Base-by-base conservation (phyloP, 2,329 filamentous ascomycete species). In the Aspergillus arachidicola region DNA sequence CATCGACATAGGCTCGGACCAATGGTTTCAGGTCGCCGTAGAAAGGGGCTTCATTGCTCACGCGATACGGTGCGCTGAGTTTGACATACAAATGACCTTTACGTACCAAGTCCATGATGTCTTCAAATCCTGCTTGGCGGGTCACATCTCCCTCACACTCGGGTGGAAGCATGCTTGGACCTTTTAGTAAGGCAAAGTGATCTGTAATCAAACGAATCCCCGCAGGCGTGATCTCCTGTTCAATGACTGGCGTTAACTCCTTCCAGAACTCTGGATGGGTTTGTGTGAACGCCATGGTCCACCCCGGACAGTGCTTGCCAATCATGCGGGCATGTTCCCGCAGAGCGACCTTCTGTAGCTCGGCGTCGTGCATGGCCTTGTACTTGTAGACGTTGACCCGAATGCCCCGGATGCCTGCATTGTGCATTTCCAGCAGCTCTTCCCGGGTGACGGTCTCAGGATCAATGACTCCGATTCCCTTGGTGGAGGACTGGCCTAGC, bases 131-230 rank as follows among this genome's bases (percentile, higher is more conserved):
- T 3, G 71, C 70, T 51, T 79, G 77, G 2, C 59, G 61, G 0
- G 69, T 70, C 3, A 73, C 61, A 46, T 76, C 69, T 2, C 65
- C 50, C 2, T 56, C 59, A 32, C 65, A 68, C 14, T 72, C 62
- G 6, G 46, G 56, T 0, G 71, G 58, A 3, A 78, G 66, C 71
- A 79, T 77, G 45, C 75, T 78, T 0, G 65, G 55, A 2, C 67
- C 75, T 57, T 79, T 79, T 0, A 80, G 58, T 16, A 79, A 66
- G 0, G 71, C 77, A 58, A 79, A 78, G 57, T 80, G 78, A 51
- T 80, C 78, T 0, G 77, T 79, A 0, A 80, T 70, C 2, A 79
- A 46, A 3, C 54, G 56, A n/a, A 75, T 66, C 1, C 70, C 68
- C 1, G 60, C 57, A 1, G 65, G 59, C 0, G 66, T 58, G 32